Evolutionary conservation across 1,139 yeast genomes (phyloP), one percentile per base, ranked within the genome.

Genomic region (Waltiozyma sp.): DNA sequence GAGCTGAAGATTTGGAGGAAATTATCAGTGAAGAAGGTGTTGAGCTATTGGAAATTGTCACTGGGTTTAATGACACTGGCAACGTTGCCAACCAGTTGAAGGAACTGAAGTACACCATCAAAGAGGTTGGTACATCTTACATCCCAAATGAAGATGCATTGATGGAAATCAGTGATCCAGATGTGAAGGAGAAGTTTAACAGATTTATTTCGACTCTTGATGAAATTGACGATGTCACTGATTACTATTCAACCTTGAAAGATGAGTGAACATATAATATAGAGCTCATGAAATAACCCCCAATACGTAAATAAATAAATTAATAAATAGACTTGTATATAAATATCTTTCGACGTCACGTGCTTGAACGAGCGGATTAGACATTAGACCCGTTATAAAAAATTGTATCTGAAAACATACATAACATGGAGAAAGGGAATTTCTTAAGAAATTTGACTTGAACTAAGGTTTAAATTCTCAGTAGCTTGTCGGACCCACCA

Each of bases 1-100:
- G 95, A 0, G 89, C 91, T 10, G 93, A 85, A 49, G 97, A 91
- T 56, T 72, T 85, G 9, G 85, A 73, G 44, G 75, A 71, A 37
- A 65, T 66, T 40, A 66, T 61, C 24, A 73, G 51, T 23, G 58
- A 50, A 4, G 73, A 72, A 13, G 66, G 51, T 26, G 58, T 52
- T 9, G 50, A 51, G 4, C 48, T 50, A n/a, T 49, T 53, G 36
- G 63, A 63, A 35, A 54, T 71, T 3, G 58, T 72, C 37, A 81
- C 93, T 0, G 86, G 75, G 35, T 78, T 89, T 0, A 59, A 69
- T 13, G 82, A 76, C 15, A 70, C 87, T 15, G 76, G 80, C 45
- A 64, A 64, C 31, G 72, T 87, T 4, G 81, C 91, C 18, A 72
- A 75, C 46, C 65, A 63, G 26, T 59, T 88, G 47, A 76, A 78